Evolutionary conservation across 78 protist genomes (phyloP), one percentile per base, ranked within the genome.

Genomic region (Dictyostelium brefeldianum): DNA sequence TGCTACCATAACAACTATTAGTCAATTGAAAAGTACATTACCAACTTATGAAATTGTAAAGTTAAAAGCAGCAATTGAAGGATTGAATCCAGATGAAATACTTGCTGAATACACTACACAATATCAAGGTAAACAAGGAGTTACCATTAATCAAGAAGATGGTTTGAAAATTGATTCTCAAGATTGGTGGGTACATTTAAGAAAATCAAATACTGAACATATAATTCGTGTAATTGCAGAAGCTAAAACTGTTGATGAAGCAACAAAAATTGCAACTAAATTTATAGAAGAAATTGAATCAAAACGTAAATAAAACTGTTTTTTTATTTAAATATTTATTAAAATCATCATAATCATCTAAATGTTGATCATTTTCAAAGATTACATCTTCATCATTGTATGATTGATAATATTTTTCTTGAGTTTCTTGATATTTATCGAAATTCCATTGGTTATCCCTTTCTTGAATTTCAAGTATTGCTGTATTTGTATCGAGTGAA

Each of bases 161-260:
- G 97, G 97, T 43, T 29, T 95, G 9, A 85, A 95, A 71, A 90
- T 95, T 70, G 89, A 79, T 31, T 64, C 90, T 31, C 62, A 48
- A 22, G 89, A 89, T 7, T 95, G 92, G 95, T 95, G 97, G 97
- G 97, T 95, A 10, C 97, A 95, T 75, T 67, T 95, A 12, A 14
- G 97, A 17, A 95, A 95, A 78, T 89, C 94, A 70, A 95, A 95
- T 18, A 95, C 97, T 22, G 97, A 95, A 75, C 97, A 91, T 36
- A 90, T 95, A 25, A 90, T 95, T 54, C 80, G 97, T 71, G 96
- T 93, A 18, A 93, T 93, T 78, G 84, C 92, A 20, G 96, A 93
- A 78, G 80, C 89, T 12, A 91, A 91, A 71, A 46, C 56, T 46
- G 41, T 47, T 22, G 50, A 83, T 17, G 51, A 48, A 71, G 83